Conservation (phyloP, 2,329 filamentous ascomycete genomes). For the Hypoxylon sp. region DNA sequence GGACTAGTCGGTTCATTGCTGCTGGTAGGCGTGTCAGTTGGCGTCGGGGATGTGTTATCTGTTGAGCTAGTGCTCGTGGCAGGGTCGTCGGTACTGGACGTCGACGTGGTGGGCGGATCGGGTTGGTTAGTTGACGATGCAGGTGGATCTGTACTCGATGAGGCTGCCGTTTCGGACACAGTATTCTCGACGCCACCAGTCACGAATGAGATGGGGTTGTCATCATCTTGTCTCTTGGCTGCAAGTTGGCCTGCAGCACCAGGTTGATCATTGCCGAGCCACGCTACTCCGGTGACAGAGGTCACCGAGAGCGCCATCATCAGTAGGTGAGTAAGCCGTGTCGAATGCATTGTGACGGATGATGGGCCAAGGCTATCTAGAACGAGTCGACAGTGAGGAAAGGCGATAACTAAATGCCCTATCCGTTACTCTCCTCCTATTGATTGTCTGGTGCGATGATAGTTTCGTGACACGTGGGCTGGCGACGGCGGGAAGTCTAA, state of each 20-base stretch:
- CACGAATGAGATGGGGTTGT: constrained; percentile 23
- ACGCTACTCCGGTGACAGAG: constrained; percentile 60
- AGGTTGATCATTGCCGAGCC: constrained; percentile 48
- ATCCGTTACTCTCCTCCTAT: constrained; percentile 33
- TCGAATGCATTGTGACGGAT: constrained; percentile 60
- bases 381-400: constrained; percentile 19
- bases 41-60: constrained; percentile 12
- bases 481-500: constrained; percentile 29
- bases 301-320: constrained; percentile 63
- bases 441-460: constrained; percentile 25
- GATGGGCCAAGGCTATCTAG: constrained; percentile 11
- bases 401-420: constrained; percentile 21
- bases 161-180: constrained; percentile 2
- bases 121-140: constrained; percentile 16
- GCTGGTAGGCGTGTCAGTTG: constrained; percentile 23
- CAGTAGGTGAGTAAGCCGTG: constrained; percentile 60
- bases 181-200: not conserved
- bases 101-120: constrained; percentile 11
- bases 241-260: constrained; percentile 42
- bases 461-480: constrained; percentile 33
- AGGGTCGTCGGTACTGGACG: constrained; percentile 15
- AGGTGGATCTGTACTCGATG: constrained; percentile 17
- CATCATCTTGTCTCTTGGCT: constrained; percentile 39
- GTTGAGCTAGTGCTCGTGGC: constrained; percentile 17
- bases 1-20: constrained; percentile 29